These are phyloP conservation scores for Alternaria hordeiaustralica DNA, from an alignment of 2,329 filamentous ascomycete genomes.

Conservation along the genomic window DNA sequence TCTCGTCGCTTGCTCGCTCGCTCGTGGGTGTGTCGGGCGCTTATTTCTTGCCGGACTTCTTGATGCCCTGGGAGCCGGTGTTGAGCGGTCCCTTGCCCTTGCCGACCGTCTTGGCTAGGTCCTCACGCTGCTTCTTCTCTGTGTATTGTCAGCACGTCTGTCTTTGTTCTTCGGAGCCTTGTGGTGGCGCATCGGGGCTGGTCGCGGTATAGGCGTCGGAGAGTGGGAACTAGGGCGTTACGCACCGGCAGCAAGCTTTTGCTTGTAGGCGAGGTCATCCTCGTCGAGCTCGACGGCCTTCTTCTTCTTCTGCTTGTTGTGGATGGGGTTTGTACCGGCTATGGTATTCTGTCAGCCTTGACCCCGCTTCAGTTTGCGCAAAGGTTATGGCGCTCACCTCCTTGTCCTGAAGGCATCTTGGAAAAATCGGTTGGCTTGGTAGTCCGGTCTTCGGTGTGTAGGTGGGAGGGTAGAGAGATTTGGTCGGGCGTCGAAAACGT, in stretches of 20 bases:
- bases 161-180: not conserved
- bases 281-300: constrained; percentile 82
- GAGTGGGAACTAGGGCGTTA: constrained; percentile 12
- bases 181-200: not conserved
- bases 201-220: not conserved
- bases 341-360: constrained; percentile 29
- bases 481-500: constrained; percentile 22
- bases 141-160: constrained; percentile 6
- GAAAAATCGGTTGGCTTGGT: constrained; percentile 10
- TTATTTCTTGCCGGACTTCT: constrained; percentile 97
- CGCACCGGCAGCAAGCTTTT: constrained; percentile 85
- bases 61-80: constrained; percentile 85
- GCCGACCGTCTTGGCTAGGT: constrained; percentile 76
- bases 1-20: not conserved
- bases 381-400: constrained; percentile 47
- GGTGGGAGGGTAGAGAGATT: constrained; percentile 5
- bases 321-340: constrained; percentile 62
- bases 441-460: constrained; percentile 6
- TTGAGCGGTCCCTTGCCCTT: constrained; percentile 86
- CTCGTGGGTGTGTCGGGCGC: constrained; percentile 6
- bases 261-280: constrained; percentile 80
- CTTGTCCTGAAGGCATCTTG: constrained; percentile 59
- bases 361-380: constrained; percentile 8
- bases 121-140: constrained; percentile 67
- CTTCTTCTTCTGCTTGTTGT: constrained; percentile 81